Percentiles rank a stretch among this genome's conserved stretches.
phyloP scores from a whole-genome alignment of 495 filamentous ascomycete species.

The Talaromyces wortmannii region DNA sequence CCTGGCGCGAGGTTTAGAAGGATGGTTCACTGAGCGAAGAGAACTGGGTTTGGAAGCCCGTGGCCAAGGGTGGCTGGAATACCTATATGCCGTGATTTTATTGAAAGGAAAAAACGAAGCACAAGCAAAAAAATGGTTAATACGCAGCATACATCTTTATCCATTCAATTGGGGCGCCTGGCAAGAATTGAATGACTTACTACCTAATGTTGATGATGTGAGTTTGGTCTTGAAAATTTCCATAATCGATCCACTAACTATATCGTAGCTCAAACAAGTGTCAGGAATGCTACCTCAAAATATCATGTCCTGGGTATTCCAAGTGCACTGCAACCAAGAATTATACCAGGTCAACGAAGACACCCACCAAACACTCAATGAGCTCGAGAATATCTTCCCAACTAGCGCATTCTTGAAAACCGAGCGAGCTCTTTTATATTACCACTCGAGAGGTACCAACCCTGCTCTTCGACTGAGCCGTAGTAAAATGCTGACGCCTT shows the following conservation, averaged over 20 bases:
- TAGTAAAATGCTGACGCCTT: conserved; percentile 3
- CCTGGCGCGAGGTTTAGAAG: conserved; percentile 67
- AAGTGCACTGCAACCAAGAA: conserved; percentile 82
- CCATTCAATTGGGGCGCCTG: conserved; percentile 97
- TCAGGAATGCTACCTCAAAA: conserved; percentile 68
- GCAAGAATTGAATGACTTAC: conserved; percentile 74
- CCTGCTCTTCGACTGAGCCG: background rate
- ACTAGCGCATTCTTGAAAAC: conserved; percentile 82
- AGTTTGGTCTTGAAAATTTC: conserved; percentile 8
- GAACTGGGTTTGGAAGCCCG: conserved; percentile 51
- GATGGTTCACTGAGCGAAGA: conserved; percentile 62
- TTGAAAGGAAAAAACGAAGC: conserved; percentile 84
- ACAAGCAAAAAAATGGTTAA: conserved; percentile 71
- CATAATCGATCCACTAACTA: background rate
- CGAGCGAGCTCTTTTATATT: conserved; percentile 77
- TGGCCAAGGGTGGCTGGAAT: conserved; percentile 92
- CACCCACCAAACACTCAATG: conserved; percentile 61
- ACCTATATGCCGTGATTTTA: conserved; percentile 88
- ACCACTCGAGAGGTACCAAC: conserved; percentile 69
- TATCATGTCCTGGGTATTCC: conserved; percentile 88
- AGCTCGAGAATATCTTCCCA: conserved; percentile 79
- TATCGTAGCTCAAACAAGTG: conserved; percentile 46
- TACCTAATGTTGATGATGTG: conserved; percentile 80
- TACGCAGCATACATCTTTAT: conserved; percentile 76
- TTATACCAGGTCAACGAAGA: conserved; percentile 75